Base-by-base conservation (phyloP, 2,329 filamentous ascomycete genomes). In the Ustulina deusta region DNA sequence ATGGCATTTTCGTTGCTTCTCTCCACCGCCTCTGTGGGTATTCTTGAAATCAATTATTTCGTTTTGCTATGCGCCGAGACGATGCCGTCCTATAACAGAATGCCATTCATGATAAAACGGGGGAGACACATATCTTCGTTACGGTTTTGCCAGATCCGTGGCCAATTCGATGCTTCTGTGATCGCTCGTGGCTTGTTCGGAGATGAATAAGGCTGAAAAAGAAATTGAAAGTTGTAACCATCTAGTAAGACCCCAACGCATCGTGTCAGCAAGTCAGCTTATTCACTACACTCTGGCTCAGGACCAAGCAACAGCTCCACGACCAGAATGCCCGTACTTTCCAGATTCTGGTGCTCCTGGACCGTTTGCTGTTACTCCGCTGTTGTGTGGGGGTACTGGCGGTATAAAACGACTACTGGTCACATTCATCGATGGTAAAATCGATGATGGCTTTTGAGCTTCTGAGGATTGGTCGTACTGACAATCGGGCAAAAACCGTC, bases 101-200 rank as follows among this genome's bases (percentile, higher is more conserved):
- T 52, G 20, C 38, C 42, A 57, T 51, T 55, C 38, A 42, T 62
- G 57, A 64, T 57, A 38, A 68, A n/a, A 55, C 65, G 52, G 52
- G 29, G 29, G 61, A 32, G 58, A 65, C 40, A 68, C 68, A 54
- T 63, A 57, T 60, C 65, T 65, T 68, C 68, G 65, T 64, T 56
- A 69, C 52, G 3, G 25, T 29, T 57, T 52, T 32, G 52, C 52
- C 32, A 32, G 42, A 42, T 42, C 46, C 20, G 22, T 51, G 34
- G 42, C 42, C 57, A 44, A 49, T 46, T 22, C 20, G 34, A 48
- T 55, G 52, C 40, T 52, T 49, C 55, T 54, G 56, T 25, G 34
- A 38, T n/a, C 9, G 52, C 38, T 42, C 29, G 25, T 46, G 29
- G 36, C 42, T 34, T 52, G 49, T 22, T 6, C 38, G 15, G 17